Evolutionary conservation across 257 asterid species (phyloP), one percentile per base, ranked within the genome.

Genomic region (Solanum dulcamara): DNA sequence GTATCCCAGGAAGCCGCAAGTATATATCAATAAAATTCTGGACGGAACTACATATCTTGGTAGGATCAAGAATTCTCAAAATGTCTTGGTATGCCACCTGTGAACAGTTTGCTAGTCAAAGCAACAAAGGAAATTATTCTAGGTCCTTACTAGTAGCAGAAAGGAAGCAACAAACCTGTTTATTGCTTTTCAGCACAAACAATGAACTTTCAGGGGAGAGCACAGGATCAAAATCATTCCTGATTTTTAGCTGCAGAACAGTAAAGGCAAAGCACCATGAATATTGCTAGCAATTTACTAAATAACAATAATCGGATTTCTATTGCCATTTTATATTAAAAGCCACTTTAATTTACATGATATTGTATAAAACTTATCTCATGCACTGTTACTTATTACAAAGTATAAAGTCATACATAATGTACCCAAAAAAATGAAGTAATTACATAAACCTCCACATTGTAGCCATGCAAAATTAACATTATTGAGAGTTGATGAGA

Each of bases 191-290:
- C 90, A 97, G 88, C 84, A 97, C 94, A 82, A 97, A 97, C 92
- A 97, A 86, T 42, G 99, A 97, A 91, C 98, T 97, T 93, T 95
- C 99, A 3, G 99, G 97, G 46, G 99, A 97, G 84, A 97, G 97
- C 80, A 97, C 99, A 13, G 99, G 99, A 88, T 97, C 99, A 87
- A 97, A 97, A 91, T 97, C 99, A 85, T 97, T 97, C 86, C 99
- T 90, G 91, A 95, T 97, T 90, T 95, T 97, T 89, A 97, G 96
- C 99, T 97, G 98, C 92, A 91, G 83, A 82, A 88, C 81, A 68
- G 81, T 51, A 30, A 33, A 59, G 64, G 20, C 81, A 85, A 18
- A 53, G 40, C 32, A 83, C 50, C 50, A 64, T 83, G 50, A 62
- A 48, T 42, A 28, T 75, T 79, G 57, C 66, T 30, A 79, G 66